Evolutionary conservation across 495 filamentous ascomycete species (phyloP).

Genomic region (Geoglossum glabrum): DNA sequence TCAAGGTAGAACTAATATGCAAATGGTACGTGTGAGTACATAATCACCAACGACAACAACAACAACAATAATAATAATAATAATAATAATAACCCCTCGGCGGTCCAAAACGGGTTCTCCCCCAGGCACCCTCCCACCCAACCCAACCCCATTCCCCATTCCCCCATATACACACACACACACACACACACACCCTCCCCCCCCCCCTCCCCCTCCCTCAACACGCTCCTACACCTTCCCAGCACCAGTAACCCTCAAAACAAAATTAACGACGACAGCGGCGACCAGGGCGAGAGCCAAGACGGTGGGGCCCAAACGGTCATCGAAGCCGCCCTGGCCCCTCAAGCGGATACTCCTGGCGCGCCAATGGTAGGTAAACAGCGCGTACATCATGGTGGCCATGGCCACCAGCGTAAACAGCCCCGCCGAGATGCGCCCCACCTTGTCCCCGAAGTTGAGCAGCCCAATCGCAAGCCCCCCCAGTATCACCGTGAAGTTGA

Average conservation of each 20-base stretch:
- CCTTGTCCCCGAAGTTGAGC: slow-evolving; percentile 89
- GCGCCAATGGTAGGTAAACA: slow-evolving; percentile 91
- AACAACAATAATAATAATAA: no score
- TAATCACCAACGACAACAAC: no score
- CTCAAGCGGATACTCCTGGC: slow-evolving; percentile 79
- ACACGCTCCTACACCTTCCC: not conserved
- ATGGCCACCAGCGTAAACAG: slow-evolving; percentile 91
- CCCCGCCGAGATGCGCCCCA: slow-evolving; percentile 78
- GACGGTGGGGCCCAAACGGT: slow-evolving; percentile 80
- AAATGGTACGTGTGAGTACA: no score
- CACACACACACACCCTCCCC: no score
- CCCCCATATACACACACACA: no score
- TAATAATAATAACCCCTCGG: no score
- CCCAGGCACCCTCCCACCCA: no score
- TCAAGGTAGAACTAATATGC: no score
- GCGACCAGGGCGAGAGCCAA: slow-evolving; percentile 65
- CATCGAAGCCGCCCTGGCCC: slow-evolving; percentile 90
- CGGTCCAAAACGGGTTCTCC: no score
- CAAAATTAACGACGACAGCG: slow-evolving; percentile 85
- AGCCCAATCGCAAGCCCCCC: slow-evolving; percentile 89
- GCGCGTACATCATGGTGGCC: slow-evolving; percentile 85
- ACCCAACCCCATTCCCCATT: no score
- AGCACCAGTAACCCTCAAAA: slow-evolving; percentile 43
- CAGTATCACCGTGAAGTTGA: slow-evolving; percentile 97
- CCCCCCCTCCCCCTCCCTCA: not conserved